Percentiles rank a stretch among this genome's conserved stretches.
Evolutionary conservation across 75 land plant species (phyloP).

Genomic region (Pseudotsuga menziesii): DNA sequence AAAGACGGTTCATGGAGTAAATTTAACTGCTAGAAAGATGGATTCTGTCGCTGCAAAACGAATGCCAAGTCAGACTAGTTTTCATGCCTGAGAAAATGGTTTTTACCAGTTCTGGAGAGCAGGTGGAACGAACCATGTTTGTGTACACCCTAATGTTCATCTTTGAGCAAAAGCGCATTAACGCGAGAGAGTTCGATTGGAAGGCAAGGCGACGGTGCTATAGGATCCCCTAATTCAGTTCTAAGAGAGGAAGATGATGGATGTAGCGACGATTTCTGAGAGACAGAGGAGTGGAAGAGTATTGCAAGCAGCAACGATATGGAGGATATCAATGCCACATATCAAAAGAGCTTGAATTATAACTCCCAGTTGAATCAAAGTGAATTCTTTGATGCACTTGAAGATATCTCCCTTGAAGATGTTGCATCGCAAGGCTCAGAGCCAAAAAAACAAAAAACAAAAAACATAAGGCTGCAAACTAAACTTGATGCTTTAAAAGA

Average conservation of each 20-base stretch:
- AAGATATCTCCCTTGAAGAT: conserved; percentile 12
- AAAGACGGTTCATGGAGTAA: too few species aligned
- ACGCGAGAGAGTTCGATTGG: not conserved
- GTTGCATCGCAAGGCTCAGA: conserved; percentile 9
- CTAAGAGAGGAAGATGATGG: conserved; percentile 4
- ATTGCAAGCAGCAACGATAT: conserved; percentile 5
- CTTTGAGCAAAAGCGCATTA: not conserved
- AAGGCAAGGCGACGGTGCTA: not conserved
- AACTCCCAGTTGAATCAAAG: not conserved
- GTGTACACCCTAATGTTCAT: too few species aligned
- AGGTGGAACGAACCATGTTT: too few species aligned
- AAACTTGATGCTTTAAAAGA: conserved; percentile 7
- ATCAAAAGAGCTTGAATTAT: not conserved
- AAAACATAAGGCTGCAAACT: not conserved
- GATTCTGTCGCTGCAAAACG: too few species aligned
- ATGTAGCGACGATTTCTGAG: conserved; percentile 2
- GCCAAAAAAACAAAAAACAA: too few species aligned
- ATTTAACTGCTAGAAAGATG: too few species aligned
- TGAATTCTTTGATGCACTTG: conserved; percentile 20
- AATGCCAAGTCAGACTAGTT: too few species aligned
- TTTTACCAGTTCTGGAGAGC: too few species aligned
- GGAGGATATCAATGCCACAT: not conserved
- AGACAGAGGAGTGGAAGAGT: conserved; percentile 12
- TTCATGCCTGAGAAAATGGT: too few species aligned
- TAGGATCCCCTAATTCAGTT: not conserved